Conservation (phyloP, 2,329 filamentous ascomycete genomes). For the Fusarium subglutinans region DNA sequence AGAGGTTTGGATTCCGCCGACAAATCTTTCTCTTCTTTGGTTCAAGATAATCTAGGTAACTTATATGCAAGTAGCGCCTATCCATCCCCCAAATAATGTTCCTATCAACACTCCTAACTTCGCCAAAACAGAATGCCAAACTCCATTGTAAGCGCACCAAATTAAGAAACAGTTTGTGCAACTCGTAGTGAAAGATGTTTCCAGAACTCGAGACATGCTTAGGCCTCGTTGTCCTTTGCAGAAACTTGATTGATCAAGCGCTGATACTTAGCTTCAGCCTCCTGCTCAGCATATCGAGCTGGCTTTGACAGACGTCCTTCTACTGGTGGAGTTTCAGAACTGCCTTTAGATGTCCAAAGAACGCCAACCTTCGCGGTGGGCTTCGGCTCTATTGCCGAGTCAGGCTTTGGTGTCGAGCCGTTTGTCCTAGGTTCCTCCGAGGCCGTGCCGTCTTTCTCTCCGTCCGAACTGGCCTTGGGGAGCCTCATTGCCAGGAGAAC, state of each 20-base stretch:
- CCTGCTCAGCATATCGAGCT: constrained; percentile 48
- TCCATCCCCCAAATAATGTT: constrained; percentile 14
- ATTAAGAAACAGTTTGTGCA: constrained; percentile 29
- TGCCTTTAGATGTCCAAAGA: constrained; percentile 48
- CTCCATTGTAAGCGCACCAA: constrained; percentile 22
- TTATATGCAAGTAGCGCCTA: constrained; percentile 15
- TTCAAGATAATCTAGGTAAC: constrained; percentile 11
- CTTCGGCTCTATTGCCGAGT: constrained; percentile 39
- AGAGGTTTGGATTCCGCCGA: not conserved
- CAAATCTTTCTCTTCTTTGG: not conserved
- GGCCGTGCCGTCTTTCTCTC: constrained; percentile 43
- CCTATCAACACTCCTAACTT: constrained; percentile 38
- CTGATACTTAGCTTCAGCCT: constrained; percentile 48
- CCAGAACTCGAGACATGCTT: not conserved
- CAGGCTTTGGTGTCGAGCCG: constrained; percentile 45
- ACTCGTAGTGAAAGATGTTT: not conserved
- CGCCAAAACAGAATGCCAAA: constrained; percentile 16
- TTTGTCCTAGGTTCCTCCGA: constrained; percentile 46
- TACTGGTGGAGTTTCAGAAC: constrained; percentile 28
- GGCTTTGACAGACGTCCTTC: constrained; percentile 37
- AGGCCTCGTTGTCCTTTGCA: constrained; percentile 45
- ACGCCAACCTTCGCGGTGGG: constrained; percentile 44
- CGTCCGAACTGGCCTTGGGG: constrained; percentile 53
- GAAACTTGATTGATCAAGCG: constrained; percentile 51
- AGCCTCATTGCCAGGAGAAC: constrained; percentile 73